These are phyloP conservation scores for Thalassiosira profunda DNA, from an alignment of 108 stramenopile species.

Conservation along the genomic window DNA sequence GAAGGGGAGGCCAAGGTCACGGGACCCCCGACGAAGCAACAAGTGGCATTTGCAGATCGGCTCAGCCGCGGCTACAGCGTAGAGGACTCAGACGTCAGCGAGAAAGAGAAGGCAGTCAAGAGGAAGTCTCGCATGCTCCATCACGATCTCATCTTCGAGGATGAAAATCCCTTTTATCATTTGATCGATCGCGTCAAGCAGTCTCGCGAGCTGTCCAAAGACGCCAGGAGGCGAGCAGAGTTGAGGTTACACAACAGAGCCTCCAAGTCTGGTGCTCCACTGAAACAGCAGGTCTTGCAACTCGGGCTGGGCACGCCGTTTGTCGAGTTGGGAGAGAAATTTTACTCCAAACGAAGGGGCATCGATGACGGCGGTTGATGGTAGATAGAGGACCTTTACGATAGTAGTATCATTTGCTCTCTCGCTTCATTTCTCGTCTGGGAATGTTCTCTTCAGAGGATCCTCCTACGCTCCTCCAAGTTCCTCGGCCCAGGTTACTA, in stretches of 20 bases:
- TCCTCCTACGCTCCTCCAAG: too few relatives aligned
- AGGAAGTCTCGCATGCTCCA: constrained; percentile 17
- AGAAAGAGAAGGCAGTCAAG: background rate
- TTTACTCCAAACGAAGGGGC: too few relatives aligned
- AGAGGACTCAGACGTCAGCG: constrained; percentile 19
- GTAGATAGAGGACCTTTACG: too few relatives aligned
- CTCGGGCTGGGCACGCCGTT: too few relatives aligned
- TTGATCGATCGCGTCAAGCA: constrained; percentile 29
- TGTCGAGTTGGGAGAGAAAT: too few relatives aligned
- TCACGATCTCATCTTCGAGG: constrained; percentile 26
- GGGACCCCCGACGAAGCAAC: constrained; percentile 49
- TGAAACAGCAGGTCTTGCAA: too few relatives aligned
- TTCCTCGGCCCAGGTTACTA: too few relatives aligned
- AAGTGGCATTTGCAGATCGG: constrained; percentile 53
- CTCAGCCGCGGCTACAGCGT: constrained; percentile 48
- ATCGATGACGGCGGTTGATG: too few relatives aligned
- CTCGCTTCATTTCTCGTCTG: too few relatives aligned
- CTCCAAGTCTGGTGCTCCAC: too few relatives aligned
- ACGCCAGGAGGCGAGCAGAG: constrained; percentile 34
- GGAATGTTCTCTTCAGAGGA: too few relatives aligned
- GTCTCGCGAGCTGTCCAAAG: constrained; percentile 34
- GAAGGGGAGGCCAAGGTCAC: constrained; percentile 30
- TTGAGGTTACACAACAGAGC: constrained; percentile 19
- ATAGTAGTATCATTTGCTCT: too few relatives aligned
- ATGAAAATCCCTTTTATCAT: constrained; percentile 39